Evolutionary conservation across 2,329 filamentous ascomycete genomes (phyloP).

Genomic region (Penicillium sp.): DNA sequence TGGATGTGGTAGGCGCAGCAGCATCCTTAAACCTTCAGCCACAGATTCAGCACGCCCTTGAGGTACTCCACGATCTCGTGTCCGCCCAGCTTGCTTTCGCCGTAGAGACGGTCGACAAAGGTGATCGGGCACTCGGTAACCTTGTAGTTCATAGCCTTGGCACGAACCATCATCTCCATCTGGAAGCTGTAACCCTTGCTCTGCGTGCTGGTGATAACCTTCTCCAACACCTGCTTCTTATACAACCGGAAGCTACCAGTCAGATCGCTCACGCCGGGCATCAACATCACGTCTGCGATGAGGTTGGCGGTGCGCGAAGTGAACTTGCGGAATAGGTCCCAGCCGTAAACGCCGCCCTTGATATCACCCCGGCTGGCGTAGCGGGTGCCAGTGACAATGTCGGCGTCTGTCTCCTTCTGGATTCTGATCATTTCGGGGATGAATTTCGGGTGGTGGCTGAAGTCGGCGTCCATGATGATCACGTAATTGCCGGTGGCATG

Average conservation of each 20-base stretch:
- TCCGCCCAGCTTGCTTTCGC: constrained; percentile 89
- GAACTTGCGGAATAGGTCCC: constrained; percentile 85
- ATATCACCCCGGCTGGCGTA: constrained; percentile 70
- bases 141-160: constrained; percentile 90
- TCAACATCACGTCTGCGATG: constrained; percentile 89
- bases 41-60: constrained; percentile 75
- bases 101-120: constrained; percentile 93
- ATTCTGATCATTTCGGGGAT: constrained; percentile 87
- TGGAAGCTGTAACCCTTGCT: constrained; percentile 98
- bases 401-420: constrained; percentile 75
- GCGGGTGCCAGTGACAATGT: constrained; percentile 94
- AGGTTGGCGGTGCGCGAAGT: constrained; percentile 78
- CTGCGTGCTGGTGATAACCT: constrained; percentile 85
- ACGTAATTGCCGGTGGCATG: constrained; percentile 91
- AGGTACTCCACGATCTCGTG: constrained; percentile 97
- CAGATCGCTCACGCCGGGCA: constrained; percentile 90
- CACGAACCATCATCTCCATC: constrained; percentile 99
- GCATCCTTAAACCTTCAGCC: constrained; percentile 65
- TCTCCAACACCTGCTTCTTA: constrained; percentile 83
- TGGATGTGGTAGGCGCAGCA: constrained; percentile 3
- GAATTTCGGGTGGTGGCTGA: constrained; percentile 98
- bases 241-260: constrained; percentile 94
- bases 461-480: constrained; percentile 99
- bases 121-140: constrained; percentile 95
- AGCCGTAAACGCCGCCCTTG: constrained; percentile 81